Base-by-base conservation (phyloP, 2,329 filamentous ascomycete species). In the Penicillium sp. region DNA sequence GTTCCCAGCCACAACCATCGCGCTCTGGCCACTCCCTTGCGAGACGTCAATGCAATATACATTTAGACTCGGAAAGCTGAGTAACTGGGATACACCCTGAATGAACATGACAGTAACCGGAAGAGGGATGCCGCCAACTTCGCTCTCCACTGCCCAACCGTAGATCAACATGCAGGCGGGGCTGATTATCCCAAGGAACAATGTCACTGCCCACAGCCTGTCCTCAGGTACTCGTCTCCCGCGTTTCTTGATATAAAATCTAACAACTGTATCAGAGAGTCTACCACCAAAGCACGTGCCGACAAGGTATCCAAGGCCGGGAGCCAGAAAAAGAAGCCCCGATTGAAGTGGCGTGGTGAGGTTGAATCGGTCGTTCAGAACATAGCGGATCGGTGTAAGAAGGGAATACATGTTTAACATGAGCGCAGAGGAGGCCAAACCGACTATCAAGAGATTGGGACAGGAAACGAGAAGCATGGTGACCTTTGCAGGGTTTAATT, bases 31-130 rank as follows among this genome's bases (percentile, higher is more conserved):
- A 26, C 23, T 26, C 23, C 73, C 69, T 67, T 89, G 90, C 88
- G 93, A 92, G 11, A 94, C 91, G 73, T 95, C 91, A 49, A 94
- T 77, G 73, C 90, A 93, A 76, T 94, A 93, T 0, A 90, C 91
- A 73, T 93, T 93, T 64, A 93, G 75, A 54, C 85, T 86, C 0
- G 90, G 90, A 71, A 93, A 92, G 68, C 88, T 90, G 70, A 91
- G 90, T 7, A 92, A 79, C 74, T 93, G 89, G 0, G 87, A 88
- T 0, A 92, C 82, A 1, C 90, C 91, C 70, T 93, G 90, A 2
- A 90, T 63, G 71, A 93, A 93, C 82, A 93, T 88, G 69, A 86
- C 85, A 7, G 92, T 82, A 2, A 92, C 89, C 0, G 90, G 90
- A 5, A 81, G 70, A 0, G 85, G 78, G 3, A 88, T 79, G 0